Percentiles rank a stretch among this genome's conserved stretches.
Evolutionary conservation across 768 basidiomycete genomes (phyloP).

Genomic region (Mycena capillaripes): DNA sequence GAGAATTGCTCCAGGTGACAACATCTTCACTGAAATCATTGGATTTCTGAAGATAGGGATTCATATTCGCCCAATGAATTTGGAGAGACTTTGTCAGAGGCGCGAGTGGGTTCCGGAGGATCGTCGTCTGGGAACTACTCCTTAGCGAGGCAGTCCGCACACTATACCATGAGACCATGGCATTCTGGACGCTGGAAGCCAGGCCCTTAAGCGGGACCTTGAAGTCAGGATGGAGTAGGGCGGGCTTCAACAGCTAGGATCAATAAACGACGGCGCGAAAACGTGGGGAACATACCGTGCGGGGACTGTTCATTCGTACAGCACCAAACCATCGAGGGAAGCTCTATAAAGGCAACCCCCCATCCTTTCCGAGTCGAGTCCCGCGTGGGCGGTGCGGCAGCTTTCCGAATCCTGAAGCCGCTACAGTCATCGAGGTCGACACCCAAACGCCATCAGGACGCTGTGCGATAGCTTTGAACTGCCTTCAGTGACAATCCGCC

Average conservation of each 20-base stretch:
- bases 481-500: background rate
- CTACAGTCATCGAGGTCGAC: background rate
- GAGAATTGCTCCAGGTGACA: background rate
- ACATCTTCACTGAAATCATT: constrained; percentile 17
- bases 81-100: constrained; percentile 1
- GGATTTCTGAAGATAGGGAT: constrained; percentile 15
- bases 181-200: constrained; percentile 15
- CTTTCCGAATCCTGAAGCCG: background rate
- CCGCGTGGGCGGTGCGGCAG: background rate
- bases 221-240: constrained; percentile 7
- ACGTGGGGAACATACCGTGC: background rate
- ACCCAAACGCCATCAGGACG: background rate
- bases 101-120: background rate
- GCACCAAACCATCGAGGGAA: background rate
- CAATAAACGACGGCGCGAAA: too few relatives aligned
- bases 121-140: background rate
- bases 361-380: background rate
- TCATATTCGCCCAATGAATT: constrained; percentile 14
- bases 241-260: background rate
- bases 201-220: constrained; percentile 6
- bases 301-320: constrained; percentile 12
- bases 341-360: constrained; percentile 7
- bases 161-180: constrained; percentile 17
- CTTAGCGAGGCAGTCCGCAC: background rate
- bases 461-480: background rate